phyloP scores from a whole-genome alignment of 805 yeast species.

The Kuraishia piskuri region DNA sequence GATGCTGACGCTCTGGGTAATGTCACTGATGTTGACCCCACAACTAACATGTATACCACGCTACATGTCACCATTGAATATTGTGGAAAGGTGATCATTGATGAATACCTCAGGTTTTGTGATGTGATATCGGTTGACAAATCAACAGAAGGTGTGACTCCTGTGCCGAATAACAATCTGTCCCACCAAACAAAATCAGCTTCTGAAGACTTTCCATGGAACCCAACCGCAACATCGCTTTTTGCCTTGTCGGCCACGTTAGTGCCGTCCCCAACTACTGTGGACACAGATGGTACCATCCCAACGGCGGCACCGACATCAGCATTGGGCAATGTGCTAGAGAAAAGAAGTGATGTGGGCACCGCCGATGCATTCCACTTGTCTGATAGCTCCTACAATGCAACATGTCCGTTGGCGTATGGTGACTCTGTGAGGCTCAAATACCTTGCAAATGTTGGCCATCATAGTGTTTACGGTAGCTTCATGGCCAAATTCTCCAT shows the following conservation, averaged over 20 bases:
- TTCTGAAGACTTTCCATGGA: background rate
- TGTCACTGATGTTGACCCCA: slow-evolving; percentile 33
- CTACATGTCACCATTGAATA: slow-evolving; percentile 35
- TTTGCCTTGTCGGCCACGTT: background rate
- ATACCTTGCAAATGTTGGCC: slow-evolving; percentile 13
- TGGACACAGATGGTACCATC: background rate
- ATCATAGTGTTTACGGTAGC: slow-evolving; percentile 32
- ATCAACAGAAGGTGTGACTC: background rate
- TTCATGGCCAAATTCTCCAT: slow-evolving; percentile 33
- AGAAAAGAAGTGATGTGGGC: background rate
- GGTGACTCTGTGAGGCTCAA: slow-evolving; percentile 17
- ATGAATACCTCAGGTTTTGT: slow-evolving; percentile 35
- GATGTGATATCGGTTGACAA: slow-evolving; percentile 16
- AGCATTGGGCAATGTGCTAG: background rate
- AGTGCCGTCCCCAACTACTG: background rate
- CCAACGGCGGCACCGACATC: background rate
- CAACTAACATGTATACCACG: slow-evolving; percentile 40
- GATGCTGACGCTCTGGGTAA: slow-evolving; percentile 10
- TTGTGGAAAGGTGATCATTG: slow-evolving; percentile 31
- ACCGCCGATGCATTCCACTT: background rate
- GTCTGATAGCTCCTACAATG: background rate
- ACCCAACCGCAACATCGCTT: background rate
- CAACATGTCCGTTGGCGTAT: slow-evolving; percentile 20
- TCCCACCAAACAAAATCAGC: background rate
- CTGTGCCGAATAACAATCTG: background rate